Percentiles rank a stretch among this genome's conserved stretches.
These are phyloP conservation scores for Globisporangium rhizosaccharum DNA, from an alignment of 352 stramenopile species.

Conservation along the genomic window DNA sequence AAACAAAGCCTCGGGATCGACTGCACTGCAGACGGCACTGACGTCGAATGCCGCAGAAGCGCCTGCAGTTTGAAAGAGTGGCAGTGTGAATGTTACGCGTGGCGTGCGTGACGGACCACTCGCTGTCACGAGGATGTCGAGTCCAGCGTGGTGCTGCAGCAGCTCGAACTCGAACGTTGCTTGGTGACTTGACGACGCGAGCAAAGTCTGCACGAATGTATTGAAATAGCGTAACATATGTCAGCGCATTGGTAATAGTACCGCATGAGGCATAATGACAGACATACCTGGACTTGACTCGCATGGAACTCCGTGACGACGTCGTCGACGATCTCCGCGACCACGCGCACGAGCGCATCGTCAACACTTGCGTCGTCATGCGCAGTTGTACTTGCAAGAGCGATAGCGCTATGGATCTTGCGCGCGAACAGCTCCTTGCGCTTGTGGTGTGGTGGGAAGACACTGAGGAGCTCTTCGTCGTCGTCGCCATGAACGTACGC, in stretches of 20 bases:
- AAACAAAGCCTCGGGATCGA: constrained; percentile 17
- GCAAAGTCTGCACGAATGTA: constrained; percentile 2
- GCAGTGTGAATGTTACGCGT: constrained; percentile 28
- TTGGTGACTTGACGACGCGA: constrained; percentile 9
- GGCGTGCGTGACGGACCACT: not conserved
- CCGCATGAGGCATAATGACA: not conserved
- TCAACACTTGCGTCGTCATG: not conserved
- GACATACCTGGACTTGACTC: constrained; percentile 8
- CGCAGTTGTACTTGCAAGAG: constrained; percentile 7
- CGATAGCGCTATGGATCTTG: not conserved
- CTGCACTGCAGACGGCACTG: constrained; percentile 4
- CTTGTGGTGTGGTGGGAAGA: too few relatives aligned
- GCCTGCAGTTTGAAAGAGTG: constrained; percentile 19
- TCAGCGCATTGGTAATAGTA: not conserved
- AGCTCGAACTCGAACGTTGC: constrained; percentile 44
- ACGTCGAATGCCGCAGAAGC: constrained; percentile 16
- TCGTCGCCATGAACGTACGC: constrained; percentile 19
- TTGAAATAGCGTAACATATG: not conserved
- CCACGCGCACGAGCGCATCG: not conserved
- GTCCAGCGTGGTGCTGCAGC: constrained; percentile 24
- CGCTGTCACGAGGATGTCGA: constrained; percentile 26
- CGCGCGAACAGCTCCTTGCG: not conserved
- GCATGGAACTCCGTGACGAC: constrained; percentile 5
- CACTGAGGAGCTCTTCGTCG: constrained; percentile 1
- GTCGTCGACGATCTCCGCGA: constrained; percentile 1